phyloP scores from a whole-genome alignment of 1,139 yeast genomes.

The Saccharomyces hybrid region DNA sequence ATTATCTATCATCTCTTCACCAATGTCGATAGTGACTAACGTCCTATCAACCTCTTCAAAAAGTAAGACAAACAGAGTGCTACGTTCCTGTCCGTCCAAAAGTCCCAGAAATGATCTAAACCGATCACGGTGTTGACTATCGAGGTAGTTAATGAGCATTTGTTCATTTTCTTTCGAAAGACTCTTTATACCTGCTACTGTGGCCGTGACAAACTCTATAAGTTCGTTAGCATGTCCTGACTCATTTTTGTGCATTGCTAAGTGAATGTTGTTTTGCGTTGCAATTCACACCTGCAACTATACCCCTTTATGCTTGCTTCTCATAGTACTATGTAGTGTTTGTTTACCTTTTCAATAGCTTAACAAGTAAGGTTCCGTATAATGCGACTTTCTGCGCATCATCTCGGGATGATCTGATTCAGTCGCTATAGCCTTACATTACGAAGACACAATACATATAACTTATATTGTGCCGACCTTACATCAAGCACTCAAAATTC shows the following conservation, averaged over 20 bases:
- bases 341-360: background rate
- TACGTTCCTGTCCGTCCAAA: background rate
- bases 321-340: background rate
- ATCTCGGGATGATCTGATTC: background rate
- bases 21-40: background rate
- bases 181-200: background rate
- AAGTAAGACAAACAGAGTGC: background rate
- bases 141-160: background rate
- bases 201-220: background rate
- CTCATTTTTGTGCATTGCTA: background rate
- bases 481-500: no score
- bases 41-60: background rate
- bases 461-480: background rate
- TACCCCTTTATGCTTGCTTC: background rate
- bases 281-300: no score
- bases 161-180: background rate
- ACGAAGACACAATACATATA: background rate
- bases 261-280: background rate
- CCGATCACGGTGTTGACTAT: background rate
- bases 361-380: background rate
- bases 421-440: background rate
- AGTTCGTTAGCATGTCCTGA: background rate
- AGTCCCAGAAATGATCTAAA: background rate
- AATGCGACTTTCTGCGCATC: constrained; percentile 1
- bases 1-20: background rate